phyloP scores from a whole-genome alignment of 768 basidiomycete genomes.

The Mrakia hoshinonis region DNA sequence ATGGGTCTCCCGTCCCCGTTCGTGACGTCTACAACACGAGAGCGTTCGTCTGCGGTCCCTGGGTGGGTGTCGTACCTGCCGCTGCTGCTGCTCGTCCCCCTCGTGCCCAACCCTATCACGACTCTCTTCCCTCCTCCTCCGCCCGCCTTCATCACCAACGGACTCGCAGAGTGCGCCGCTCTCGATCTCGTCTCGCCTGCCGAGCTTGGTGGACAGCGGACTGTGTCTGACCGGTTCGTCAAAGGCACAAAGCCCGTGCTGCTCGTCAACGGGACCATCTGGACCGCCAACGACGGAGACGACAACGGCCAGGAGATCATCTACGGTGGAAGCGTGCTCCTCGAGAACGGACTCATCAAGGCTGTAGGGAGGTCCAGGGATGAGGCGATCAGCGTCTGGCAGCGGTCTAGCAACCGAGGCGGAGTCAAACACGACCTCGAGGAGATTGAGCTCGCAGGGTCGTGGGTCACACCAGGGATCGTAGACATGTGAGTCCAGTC shows the following conservation, averaged over 20 bases:
- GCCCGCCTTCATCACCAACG: constrained; percentile 18
- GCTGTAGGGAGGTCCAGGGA: constrained; percentile 47
- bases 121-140: not conserved
- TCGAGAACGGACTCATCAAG: constrained; percentile 58
- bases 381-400: constrained; percentile 48
- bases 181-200: constrained; percentile 33
- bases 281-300: constrained; percentile 60
- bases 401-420: not conserved
- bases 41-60: not conserved
- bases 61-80: constrained; percentile 16
- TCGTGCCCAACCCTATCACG: constrained; percentile 6
- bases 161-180: constrained; percentile 39
- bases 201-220: constrained; percentile 32
- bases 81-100: constrained; percentile 20
- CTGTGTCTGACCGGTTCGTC: constrained; percentile 37
- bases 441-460: constrained; percentile 54
- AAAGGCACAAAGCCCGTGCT: constrained; percentile 49
- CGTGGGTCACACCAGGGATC: constrained; percentile 66
- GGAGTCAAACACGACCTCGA: constrained; percentile 34
- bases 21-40: not conserved
- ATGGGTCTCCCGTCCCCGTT: constrained; percentile 21
- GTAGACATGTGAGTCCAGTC: constrained; percentile 14
- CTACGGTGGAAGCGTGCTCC: constrained; percentile 52
- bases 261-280: constrained; percentile 63
- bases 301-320: constrained; percentile 45